Evolutionary conservation across 768 basidiomycete species (phyloP), one percentile per base, ranked within the genome.

Genomic region (Pisolithus microcarpus): DNA sequence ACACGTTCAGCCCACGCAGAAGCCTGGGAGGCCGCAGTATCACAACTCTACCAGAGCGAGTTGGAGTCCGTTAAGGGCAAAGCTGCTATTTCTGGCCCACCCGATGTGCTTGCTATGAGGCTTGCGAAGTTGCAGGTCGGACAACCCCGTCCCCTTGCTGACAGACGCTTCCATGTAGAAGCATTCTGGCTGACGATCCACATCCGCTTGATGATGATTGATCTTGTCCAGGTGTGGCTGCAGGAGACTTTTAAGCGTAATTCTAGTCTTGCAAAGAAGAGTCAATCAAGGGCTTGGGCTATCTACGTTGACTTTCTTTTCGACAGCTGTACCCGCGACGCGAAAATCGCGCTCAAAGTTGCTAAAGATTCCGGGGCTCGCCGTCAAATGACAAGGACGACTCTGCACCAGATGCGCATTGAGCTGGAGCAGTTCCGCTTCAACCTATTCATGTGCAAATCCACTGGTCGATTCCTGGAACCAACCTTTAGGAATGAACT

Each of bases 21-120:
- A 28, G 83, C 84, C 1, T 85, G 80, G 75, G 77, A 86, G 48
- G 75, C 79, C 0, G 77, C 83, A 0, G 71, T 80, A 53, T 71
- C 81, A 0, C 75, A 64, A 51, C 65, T 84, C 4, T 76, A 76
- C 49, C 67, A 73, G 38, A 63, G 68, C 45, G 81, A 84, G 61
- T 59, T 81, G 60, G 60, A 69, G 0, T 48, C 52, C 4, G 60
- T 63, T 10, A 39, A 60, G 8, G 23, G 18, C 3, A 59, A 79
- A 53, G 73, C 71, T 1, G 43, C 55, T 0, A 61, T 46, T 13
- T 66, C 71, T 6, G 61, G 70, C 34, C 59, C 68, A 18, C 81
- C 77, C 0, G 58, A 73, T 52, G 70, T 75, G 47, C 59, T 75
- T 51, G 80, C 81, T 2, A 72, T 84, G 71, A 70, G 72, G 19